Conservation (phyloP, 805 yeast genomes). For the Saccharomycopsis guyanensis region DNA sequence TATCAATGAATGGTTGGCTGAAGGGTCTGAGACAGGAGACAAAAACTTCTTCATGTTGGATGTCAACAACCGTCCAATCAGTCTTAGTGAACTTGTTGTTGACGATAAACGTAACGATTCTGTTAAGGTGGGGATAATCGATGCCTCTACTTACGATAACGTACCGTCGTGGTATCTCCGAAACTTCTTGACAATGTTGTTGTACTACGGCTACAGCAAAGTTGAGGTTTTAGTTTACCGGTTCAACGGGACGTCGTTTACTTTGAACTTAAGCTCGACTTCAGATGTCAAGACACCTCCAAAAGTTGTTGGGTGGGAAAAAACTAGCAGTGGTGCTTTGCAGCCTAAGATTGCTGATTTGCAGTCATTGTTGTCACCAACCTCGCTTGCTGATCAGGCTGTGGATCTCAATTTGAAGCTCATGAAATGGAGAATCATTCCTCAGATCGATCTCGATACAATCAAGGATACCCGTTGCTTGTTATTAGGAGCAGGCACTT, state of each 20-base stretch:
- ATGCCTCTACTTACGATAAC: slow-evolving; percentile 29
- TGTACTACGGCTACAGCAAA: slow-evolving; percentile 28
- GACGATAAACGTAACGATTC: slow-evolving; percentile 20
- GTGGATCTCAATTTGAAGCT: slow-evolving; percentile 83
- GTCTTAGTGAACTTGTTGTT: slow-evolving; percentile 21
- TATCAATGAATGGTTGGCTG: slow-evolving; percentile 21
- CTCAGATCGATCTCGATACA: slow-evolving; percentile 62
- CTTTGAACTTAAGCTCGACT: slow-evolving; percentile 23
- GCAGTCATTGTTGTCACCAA: slow-evolving; percentile 74
- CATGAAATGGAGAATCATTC: slow-evolving; percentile 96
- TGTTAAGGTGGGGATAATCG: slow-evolving; percentile 32
- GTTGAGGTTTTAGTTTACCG: slow-evolving; percentile 37
- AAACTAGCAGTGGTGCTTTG: slow-evolving; percentile 61
- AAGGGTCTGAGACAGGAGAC: slow-evolving; percentile 18
- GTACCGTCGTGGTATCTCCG: slow-evolving; percentile 48
- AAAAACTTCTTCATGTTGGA: slow-evolving; percentile 28
- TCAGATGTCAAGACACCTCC: slow-evolving; percentile 25
- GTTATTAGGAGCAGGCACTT: slow-evolving; percentile 91
- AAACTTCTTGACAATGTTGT: slow-evolving; percentile 46
- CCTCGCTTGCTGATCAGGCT: slow-evolving; percentile 80
- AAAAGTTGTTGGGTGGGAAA: slow-evolving; percentile 82
- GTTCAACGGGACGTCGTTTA: slow-evolving; percentile 28
- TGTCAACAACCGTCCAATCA: slow-evolving; percentile 17
- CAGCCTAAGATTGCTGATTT: slow-evolving; percentile 81
- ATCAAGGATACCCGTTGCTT: slow-evolving; percentile 57